Evolutionary conservation across 768 basidiomycete genomes (phyloP).

Genomic region (Pulveroboletus sp.): DNA sequence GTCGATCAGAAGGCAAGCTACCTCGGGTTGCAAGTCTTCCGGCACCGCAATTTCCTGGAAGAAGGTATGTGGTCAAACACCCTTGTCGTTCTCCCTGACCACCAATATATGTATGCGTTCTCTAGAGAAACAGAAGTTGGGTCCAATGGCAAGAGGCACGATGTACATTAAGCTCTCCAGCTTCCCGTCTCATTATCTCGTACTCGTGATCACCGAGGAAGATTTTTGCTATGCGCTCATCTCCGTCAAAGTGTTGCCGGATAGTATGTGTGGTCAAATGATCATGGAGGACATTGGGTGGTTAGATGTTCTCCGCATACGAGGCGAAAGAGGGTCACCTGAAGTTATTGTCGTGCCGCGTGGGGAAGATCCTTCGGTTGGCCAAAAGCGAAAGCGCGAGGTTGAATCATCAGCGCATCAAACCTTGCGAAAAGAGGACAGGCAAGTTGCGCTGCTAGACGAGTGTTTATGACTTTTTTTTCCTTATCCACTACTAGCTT

Average conservation of each 20-base stretch:
- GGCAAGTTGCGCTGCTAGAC: conserved; percentile 14
- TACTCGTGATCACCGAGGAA: conserved; percentile 73
- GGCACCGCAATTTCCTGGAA: conserved; percentile 57
- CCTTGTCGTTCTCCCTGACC: not conserved
- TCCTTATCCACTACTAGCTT: conserved; percentile 35
- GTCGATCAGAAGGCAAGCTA: conserved; percentile 84
- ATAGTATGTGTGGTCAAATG: conserved; percentile 55
- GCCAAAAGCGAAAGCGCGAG: conserved; percentile 31
- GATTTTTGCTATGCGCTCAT: conserved; percentile 82
- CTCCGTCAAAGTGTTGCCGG: conserved; percentile 50
- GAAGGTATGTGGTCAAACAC: conserved; percentile 45
- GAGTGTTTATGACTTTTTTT: not conserved
- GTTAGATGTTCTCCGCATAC: conserved; percentile 69
- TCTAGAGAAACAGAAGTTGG: conserved; percentile 68
- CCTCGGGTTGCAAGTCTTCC: conserved; percentile 74
- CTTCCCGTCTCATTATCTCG: conserved; percentile 79
- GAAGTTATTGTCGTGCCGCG: conserved; percentile 11
- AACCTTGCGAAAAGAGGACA: conserved; percentile 23
- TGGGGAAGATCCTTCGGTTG: conserved; percentile 18
- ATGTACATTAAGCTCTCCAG: conserved; percentile 75
- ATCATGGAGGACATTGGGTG: conserved; percentile 75
- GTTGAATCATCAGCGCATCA: not conserved
- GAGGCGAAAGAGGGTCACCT: conserved; percentile 35
- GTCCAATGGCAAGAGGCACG: conserved; percentile 52
- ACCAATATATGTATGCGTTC: not conserved